These are phyloP conservation scores for Salix brachista DNA, from an alignment of 345 rosid genomes.

Conservation along the genomic window DNA sequence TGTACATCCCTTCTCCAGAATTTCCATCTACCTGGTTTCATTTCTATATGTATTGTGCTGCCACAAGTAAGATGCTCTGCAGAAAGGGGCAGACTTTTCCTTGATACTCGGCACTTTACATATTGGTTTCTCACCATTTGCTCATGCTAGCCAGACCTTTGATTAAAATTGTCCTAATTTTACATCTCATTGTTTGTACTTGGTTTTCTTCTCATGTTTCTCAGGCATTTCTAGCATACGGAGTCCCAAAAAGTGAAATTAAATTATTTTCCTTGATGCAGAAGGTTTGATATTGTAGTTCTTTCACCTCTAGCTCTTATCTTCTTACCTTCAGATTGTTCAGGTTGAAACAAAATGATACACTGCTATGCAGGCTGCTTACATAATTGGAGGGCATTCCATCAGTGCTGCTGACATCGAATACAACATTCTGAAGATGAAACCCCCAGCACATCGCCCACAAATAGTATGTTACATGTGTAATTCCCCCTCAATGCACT, in stretches of 20 bases:
- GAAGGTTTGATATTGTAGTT: conserved; percentile 50
- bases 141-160: neutral
- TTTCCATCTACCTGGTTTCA: neutral
- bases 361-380: conserved; percentile 49
- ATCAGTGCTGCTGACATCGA: conserved; percentile 59
- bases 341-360: conserved; percentile 7
- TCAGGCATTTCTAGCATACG: conserved; percentile 95
- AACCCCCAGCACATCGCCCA: conserved; percentile 51
- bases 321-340: neutral
- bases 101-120: neutral
- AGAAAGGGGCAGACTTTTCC: neutral
- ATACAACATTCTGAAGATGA: conserved; percentile 52
- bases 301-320: neutral
- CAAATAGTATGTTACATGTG: conserved; percentile 49
- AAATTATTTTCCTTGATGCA: conserved; percentile 95
- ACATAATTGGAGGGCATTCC: conserved; percentile 54
- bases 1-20: neutral
- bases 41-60: neutral
- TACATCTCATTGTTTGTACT: neutral
- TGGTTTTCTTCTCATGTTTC: conserved; percentile 12
- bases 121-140: conserved; percentile 5
- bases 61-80: neutral
- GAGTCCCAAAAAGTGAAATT: conserved; percentile 87
- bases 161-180: neutral
- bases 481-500: neutral